phyloP scores from a whole-genome alignment of 2,329 filamentous ascomycete genomes.

The Westerdykella aurantiaca region DNA sequence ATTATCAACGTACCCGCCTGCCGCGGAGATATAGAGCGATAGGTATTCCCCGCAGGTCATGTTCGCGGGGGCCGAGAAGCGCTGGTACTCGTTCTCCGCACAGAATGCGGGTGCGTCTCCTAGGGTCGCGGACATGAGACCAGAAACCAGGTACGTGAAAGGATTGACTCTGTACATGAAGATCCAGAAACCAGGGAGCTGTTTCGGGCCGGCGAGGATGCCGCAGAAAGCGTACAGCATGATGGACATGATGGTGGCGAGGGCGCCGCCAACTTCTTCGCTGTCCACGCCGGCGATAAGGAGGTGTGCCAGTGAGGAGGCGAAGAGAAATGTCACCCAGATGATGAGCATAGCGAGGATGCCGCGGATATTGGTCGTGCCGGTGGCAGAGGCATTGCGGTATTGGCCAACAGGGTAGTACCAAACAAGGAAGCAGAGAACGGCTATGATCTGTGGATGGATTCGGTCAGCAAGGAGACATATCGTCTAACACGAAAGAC shows the following conservation, averaged over 20 bases:
- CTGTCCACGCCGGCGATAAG: slow-evolving; percentile 3
- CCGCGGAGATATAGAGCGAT: slow-evolving; percentile 34
- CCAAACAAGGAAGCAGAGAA: slow-evolving; percentile 51
- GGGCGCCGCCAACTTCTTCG: slow-evolving; percentile 1
- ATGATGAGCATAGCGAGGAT: slow-evolving; percentile 47
- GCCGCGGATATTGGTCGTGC: slow-evolving; percentile 52
- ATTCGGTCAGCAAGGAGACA: slow-evolving; percentile 57
- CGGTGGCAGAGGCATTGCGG: slow-evolving; percentile 58
- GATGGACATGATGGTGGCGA: slow-evolving; percentile 3
- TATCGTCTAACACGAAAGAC: slow-evolving; percentile 68
- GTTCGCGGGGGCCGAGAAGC: slow-evolving; percentile 35
- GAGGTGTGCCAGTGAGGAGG: slow-evolving; percentile 2
- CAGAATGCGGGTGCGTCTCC: slow-evolving; percentile 46
- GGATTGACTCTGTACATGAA: slow-evolving; percentile 11
- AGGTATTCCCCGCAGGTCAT: slow-evolving; percentile 43
- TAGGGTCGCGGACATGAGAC: slow-evolving; percentile 49
- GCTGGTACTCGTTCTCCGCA: slow-evolving; percentile 36
- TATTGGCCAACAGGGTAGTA: slow-evolving; percentile 63
- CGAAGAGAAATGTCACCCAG: slow-evolving; percentile 4
- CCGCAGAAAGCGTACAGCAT: slow-evolving; percentile 8
- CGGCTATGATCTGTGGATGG: slow-evolving; percentile 43
- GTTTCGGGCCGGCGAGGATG: slow-evolving; percentile 5
- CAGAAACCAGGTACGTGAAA: slow-evolving; percentile 45
- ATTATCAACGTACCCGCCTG: slow-evolving; percentile 42
- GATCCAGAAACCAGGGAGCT: slow-evolving; percentile 8